Base-by-base conservation (phyloP, 2,329 filamentous ascomycete species). In the Trichoderma sp. region DNA sequence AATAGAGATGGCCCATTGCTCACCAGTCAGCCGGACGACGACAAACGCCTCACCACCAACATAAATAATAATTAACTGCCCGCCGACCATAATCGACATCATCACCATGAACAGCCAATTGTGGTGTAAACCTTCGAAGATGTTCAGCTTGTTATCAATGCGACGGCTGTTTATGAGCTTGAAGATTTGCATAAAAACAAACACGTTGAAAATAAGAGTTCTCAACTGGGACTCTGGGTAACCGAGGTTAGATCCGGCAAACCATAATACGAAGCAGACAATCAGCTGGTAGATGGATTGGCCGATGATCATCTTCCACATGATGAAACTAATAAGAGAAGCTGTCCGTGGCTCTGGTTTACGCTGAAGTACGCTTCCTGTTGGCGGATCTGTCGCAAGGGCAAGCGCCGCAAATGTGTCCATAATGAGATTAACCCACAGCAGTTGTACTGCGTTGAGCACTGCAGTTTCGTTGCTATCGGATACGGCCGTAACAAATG, bases 1-100 rank as follows among this genome's bases (percentile, higher is more conserved):
- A 72, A 97, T 89, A 3, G 93, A 95, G 75, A 94, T 89, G 18
- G 87, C 93, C 94, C 94, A 97, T 80, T 96, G 93, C 60, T 88
- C 85, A 59, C 89, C 91, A 73, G 90, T 90, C 29, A 94, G 79
- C 12, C 77, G 86, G 6, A 84, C 85, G 18, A 84, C 82, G 5
- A 83, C 86, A 84, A 95, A 93, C 4, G 92, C 93, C 12, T 84
- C 83, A 29, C 91, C 91, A 76, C 93, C 93, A 63, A 94, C 87
- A 79, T 91, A 94, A 76, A 94, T 87, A 80, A 95, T 94, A 87
- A 94, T 88, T 35, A 93, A 85, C 81, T 94, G 93, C 16, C 91
- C 92, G 75, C 87, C 92, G 76, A 94, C 87, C 91, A 94, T 95
- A 83, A 94, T 86, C 74, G 86, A 81, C 82, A 92, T 91, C 82